Evolutionary conservation across 352 stramenopile species (phyloP).

Genomic region (Phytophthora cryptogea): DNA sequence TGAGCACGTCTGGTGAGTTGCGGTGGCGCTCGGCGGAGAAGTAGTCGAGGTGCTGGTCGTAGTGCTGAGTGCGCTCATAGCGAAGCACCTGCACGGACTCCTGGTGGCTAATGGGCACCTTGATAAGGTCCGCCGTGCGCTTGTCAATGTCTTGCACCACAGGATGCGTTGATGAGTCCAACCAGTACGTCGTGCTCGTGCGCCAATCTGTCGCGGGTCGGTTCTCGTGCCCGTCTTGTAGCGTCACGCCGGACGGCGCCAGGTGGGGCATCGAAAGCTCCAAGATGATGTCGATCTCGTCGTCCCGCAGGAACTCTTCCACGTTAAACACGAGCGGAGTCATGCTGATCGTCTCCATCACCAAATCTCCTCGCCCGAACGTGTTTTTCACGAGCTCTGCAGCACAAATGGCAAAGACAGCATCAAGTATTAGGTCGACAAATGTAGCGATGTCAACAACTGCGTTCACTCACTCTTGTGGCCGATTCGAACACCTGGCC

Average conservation of each 20-base stretch:
- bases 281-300: slow-evolving; percentile 78
- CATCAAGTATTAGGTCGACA: slow-evolving; percentile 1
- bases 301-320: slow-evolving; percentile 73
- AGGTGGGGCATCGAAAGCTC: slow-evolving; percentile 70
- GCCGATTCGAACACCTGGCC: slow-evolving; percentile 64
- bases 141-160: slow-evolving; percentile 60
- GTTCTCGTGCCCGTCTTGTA: slow-evolving; percentile 68
- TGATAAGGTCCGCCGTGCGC: slow-evolving; percentile 65
- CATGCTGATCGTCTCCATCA: slow-evolving; percentile 68
- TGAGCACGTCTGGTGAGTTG: slow-evolving; percentile 47
- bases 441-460: neutral
- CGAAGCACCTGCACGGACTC: slow-evolving; percentile 75
- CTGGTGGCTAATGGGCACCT: slow-evolving; percentile 61
- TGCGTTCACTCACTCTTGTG: slow-evolving; percentile 55
- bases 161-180: slow-evolving; percentile 51
- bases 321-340: slow-evolving; percentile 70
- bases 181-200: slow-evolving; percentile 79
- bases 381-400: slow-evolving; percentile 50
- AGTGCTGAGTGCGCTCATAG: slow-evolving; percentile 76
- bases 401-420: slow-evolving; percentile 6
- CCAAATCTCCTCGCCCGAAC: slow-evolving; percentile 46
- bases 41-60: slow-evolving; percentile 78
- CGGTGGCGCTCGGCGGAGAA: slow-evolving; percentile 49
- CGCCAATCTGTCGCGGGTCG: slow-evolving; percentile 70
- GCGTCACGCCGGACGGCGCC: slow-evolving; percentile 59